Evolutionary conservation across 768 basidiomycete species (phyloP).

Genomic region (Rhodosporidiobolus sp.): DNA sequence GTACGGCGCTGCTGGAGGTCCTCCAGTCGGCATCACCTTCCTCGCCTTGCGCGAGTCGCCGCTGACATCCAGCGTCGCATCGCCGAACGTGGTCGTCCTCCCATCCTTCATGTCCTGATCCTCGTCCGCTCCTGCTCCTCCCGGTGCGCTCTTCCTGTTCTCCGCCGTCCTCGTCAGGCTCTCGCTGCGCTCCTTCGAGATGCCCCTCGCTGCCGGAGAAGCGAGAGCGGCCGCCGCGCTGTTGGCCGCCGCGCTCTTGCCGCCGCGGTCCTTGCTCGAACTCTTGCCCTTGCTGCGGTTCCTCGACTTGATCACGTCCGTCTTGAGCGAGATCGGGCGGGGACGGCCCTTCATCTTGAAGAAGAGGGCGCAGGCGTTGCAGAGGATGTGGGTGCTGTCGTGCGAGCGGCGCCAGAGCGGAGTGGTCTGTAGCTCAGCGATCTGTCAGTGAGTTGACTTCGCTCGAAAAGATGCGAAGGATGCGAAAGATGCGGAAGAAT

Average conservation of each 20-base stretch:
- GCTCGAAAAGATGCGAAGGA: neutral
- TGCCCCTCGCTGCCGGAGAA: neutral
- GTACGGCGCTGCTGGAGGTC: slow-evolving; percentile 1
- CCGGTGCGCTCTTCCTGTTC: slow-evolving; percentile 32
- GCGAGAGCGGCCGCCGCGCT: slow-evolving; percentile 10
- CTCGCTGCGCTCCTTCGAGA: slow-evolving; percentile 34
- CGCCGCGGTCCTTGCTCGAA: slow-evolving; percentile 37
- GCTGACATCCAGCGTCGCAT: slow-evolving; percentile 10
- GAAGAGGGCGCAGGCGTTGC: slow-evolving; percentile 46
- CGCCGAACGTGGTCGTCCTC: slow-evolving; percentile 28
- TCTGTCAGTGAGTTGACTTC: no score
- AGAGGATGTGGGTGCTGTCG: slow-evolving; percentile 43
- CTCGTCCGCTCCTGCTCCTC: slow-evolving; percentile 19
- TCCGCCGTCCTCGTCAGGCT: slow-evolving; percentile 31
- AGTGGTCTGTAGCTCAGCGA: slow-evolving; percentile 32
- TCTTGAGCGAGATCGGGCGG: slow-evolving; percentile 45
- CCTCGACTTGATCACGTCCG: slow-evolving; percentile 46
- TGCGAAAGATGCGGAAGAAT: neutral
- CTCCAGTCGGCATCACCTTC: slow-evolving; percentile 28
- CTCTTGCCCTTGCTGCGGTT: slow-evolving; percentile 44
- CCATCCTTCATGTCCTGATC: slow-evolving; percentile 16
- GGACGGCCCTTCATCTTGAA: slow-evolving; percentile 45
- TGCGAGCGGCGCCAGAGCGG: slow-evolving; percentile 45
- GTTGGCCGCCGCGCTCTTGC: neutral
- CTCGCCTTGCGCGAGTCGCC: slow-evolving; percentile 29